Evolutionary conservation across 352 stramenopile species (phyloP).

Genomic region (Pythium scleroteichum): DNA sequence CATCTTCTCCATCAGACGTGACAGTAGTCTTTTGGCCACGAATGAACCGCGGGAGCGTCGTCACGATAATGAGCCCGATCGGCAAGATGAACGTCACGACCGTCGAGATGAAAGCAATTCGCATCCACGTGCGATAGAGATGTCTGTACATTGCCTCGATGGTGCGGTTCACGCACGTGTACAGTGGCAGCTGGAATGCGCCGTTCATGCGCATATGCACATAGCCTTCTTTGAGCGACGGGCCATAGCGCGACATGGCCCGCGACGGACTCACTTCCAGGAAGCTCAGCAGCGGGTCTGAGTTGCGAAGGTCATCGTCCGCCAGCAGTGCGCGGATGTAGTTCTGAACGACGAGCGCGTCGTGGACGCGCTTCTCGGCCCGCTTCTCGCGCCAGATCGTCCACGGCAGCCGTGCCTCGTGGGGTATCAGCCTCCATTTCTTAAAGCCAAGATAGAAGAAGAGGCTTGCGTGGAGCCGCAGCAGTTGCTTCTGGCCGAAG

Average conservation of each 20-base stretch:
- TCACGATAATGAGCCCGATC: conserved; percentile 69
- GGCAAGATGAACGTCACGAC: conserved; percentile 86
- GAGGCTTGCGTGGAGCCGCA: conserved; percentile 73
- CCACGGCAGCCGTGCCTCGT: conserved; percentile 59
- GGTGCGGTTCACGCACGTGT: conserved; percentile 83
- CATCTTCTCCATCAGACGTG: conserved; percentile 36
- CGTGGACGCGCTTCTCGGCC: conserved; percentile 59
- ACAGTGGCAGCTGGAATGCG: conserved; percentile 81
- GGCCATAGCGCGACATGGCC: conserved; percentile 70
- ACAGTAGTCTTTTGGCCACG: conserved; percentile 61
- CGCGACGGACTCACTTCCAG: conserved; percentile 79
- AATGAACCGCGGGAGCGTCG: conserved; percentile 69
- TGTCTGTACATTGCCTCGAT: conserved; percentile 84
- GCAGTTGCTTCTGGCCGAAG: conserved; percentile 84
- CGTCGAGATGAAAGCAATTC: conserved; percentile 77
- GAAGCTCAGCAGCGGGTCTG: conserved; percentile 75
- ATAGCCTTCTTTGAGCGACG: conserved; percentile 85
- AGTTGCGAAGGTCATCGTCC: conserved; percentile 70
- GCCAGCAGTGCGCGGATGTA: conserved; percentile 71
- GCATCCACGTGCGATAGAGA: conserved; percentile 86
- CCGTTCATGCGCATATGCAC: conserved; percentile 90
- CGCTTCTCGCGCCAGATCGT: conserved; percentile 85
- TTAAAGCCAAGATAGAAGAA: conserved; percentile 53
- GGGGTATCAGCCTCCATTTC: conserved; percentile 40
- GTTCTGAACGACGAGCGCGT: conserved; percentile 72